A percentile compares a stretch with the other conserved stretches of the same genome.
Evolutionary conservation across 1,284 basidiomycete genomes (phyloP).

Genomic region (Singerocomus inundabilis): DNA sequence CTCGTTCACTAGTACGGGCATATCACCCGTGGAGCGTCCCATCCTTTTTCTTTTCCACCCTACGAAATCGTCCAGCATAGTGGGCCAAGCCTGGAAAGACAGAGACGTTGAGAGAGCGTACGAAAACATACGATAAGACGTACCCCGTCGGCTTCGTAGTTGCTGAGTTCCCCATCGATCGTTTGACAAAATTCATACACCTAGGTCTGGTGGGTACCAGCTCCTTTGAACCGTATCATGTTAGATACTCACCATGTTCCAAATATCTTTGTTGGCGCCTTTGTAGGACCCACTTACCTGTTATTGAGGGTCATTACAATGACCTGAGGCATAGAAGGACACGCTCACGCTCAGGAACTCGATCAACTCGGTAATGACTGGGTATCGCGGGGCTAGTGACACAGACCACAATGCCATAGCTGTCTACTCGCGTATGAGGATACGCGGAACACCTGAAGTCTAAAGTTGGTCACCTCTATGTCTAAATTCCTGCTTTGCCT

Average conservation of each 20-base stretch:
- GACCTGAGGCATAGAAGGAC: background rate
- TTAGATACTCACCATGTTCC: slow-evolving; percentile 64
- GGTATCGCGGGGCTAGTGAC: slow-evolving; percentile 59
- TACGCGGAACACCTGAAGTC: background rate
- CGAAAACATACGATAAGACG: slow-evolving; percentile 3
- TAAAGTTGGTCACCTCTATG: slow-evolving; percentile 58
- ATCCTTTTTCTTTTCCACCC: slow-evolving; percentile 51
- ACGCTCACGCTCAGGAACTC: slow-evolving; percentile 61
- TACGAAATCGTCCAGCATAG: slow-evolving; percentile 72
- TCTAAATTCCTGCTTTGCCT: slow-evolving; percentile 73
- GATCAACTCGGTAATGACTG: slow-evolving; percentile 59
- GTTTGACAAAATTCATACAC: slow-evolving; percentile 71
- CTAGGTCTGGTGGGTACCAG: slow-evolving; percentile 36
- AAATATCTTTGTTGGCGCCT: slow-evolving; percentile 78
- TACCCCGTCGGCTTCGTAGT: slow-evolving; percentile 73
- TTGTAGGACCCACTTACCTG: slow-evolving; percentile 66
- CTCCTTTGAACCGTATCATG: background rate
- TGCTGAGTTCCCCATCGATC: slow-evolving; percentile 55
- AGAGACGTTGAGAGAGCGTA: slow-evolving; percentile 4
- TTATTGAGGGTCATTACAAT: slow-evolving; percentile 6
- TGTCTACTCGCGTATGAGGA: slow-evolving; percentile 44
- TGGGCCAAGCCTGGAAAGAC: slow-evolving; percentile 67
- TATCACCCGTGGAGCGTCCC: slow-evolving; percentile 3
- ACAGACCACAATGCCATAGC: slow-evolving; percentile 74
- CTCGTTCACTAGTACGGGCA: background rate